Evolutionary conservation across 306 rosid species (phyloP).

Genomic region (Trichosanthes truncata): DNA sequence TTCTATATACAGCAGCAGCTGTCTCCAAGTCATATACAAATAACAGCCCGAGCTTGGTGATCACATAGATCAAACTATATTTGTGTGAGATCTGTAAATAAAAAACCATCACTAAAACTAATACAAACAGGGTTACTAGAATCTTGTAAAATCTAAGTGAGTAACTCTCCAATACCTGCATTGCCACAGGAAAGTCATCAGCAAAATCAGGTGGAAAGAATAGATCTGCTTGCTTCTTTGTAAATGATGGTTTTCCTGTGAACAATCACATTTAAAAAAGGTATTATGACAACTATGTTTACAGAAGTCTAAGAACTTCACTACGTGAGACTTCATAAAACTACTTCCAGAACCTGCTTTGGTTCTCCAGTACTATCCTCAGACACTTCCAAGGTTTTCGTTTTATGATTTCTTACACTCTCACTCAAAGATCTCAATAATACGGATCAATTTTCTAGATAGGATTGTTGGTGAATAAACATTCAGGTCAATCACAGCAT

Average conservation of each 20-base stretch:
- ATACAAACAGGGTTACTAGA: neutral
- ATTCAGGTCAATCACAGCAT: neutral
- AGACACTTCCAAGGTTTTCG: neutral
- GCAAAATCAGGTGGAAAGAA: conserved; percentile 99
- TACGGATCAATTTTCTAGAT: neutral
- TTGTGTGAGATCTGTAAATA: conserved; percentile 85
- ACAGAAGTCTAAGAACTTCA: neutral
- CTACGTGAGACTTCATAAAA: neutral
- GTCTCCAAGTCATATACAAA: conserved; percentile 98
- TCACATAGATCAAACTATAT: conserved; percentile 87
- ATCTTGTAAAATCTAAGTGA: conserved; percentile 8
- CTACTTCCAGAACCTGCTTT: conserved; percentile 8
- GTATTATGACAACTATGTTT: neutral
- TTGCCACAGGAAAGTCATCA: conserved; percentile 96
- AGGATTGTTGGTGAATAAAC: neutral
- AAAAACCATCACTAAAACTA: conserved; percentile 7
- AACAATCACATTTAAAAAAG: conserved; percentile 13
- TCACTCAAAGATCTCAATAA: neutral
- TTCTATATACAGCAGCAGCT: conserved; percentile 93
- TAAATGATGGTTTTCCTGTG: conserved; percentile 89
- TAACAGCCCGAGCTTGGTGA: conserved; percentile 97
- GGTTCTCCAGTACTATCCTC: neutral
- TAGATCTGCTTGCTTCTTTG: conserved; percentile 97
- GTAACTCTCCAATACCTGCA: conserved; percentile 62
- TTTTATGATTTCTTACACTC: neutral